Percentiles rank a stretch among this genome's conserved stretches.
Conservation (phyloP, 331 rosid species). For the Arachis monticola region DNA sequence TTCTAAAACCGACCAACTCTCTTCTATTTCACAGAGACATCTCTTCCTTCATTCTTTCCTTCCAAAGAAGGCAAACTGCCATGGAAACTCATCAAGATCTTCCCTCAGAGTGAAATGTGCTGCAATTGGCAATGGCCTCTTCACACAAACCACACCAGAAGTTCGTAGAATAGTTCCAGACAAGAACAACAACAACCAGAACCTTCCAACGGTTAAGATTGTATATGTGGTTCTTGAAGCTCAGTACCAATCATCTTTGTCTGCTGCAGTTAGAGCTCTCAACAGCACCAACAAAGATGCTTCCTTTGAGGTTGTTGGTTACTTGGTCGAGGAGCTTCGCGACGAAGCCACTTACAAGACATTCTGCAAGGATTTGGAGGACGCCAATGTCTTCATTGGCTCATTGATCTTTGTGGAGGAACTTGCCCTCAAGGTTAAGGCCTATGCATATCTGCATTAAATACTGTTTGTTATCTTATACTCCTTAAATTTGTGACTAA, state of each 20-base stretch:
- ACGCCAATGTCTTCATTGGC: constrained; percentile 90
- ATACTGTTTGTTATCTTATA: no score
- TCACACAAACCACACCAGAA: constrained; percentile 92
- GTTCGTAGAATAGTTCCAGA: constrained; percentile 89
- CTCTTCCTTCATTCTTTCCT: constrained; percentile 87
- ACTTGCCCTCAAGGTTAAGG: constrained; percentile 81
- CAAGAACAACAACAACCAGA: constrained; percentile 55
- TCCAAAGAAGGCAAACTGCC: constrained; percentile 60
- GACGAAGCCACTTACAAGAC: constrained; percentile 55
- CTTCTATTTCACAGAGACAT: constrained; percentile 68
- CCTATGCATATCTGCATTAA: neutral
- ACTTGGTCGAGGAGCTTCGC: constrained; percentile 92
- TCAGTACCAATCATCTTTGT: constrained; percentile 92
- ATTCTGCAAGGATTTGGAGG: constrained; percentile 82
- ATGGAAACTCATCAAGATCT: constrained; percentile 38
- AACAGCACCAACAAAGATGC: constrained; percentile 57
- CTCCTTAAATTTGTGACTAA: no score
- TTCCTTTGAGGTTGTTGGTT: constrained; percentile 84
- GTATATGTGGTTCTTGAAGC: constrained; percentile 95
- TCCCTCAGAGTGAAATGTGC: constrained; percentile 69
- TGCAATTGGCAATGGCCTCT: constrained; percentile 83
- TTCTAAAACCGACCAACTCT: constrained; percentile 68
- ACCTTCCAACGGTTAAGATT: constrained; percentile 74
- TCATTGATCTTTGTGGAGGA: constrained; percentile 94
- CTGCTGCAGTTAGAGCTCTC: constrained; percentile 78